Conservation (phyloP, 2,329 filamentous ascomycete genomes). For the Arthrinium puccinioides region DNA sequence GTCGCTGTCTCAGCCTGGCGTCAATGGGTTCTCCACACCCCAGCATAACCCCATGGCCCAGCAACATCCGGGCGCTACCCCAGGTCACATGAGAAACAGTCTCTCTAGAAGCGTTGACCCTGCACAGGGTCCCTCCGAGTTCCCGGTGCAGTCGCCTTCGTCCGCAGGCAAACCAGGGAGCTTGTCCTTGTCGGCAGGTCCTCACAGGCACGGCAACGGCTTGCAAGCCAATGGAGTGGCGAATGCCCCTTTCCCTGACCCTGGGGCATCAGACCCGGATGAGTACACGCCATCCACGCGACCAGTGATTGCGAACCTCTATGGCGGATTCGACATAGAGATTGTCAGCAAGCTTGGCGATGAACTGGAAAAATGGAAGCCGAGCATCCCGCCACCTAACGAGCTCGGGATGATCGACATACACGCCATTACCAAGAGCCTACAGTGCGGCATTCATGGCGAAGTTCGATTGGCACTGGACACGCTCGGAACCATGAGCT, state of each 20-base stretch:
- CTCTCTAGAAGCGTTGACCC: constrained; percentile 45
- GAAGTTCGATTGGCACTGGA: constrained; percentile 90
- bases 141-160: constrained; percentile 39
- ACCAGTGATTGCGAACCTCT: constrained; percentile 40
- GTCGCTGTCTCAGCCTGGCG: constrained; percentile 35
- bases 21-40: constrained; percentile 43
- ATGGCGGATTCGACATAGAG: constrained; percentile 67
- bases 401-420: constrained; percentile 89
- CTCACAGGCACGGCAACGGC: constrained; percentile 20
- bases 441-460: constrained; percentile 82
- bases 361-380: constrained; percentile 61
- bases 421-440: constrained; percentile 77
- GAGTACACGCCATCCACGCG: constrained; percentile 50
- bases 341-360: constrained; percentile 57
- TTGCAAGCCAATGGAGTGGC: constrained; percentile 15
- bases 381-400: constrained; percentile 64
- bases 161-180: constrained; percentile 30
- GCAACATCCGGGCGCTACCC: constrained; percentile 32
- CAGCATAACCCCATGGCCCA: constrained; percentile 34
- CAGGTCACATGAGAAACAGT: constrained; percentile 41
- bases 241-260: constrained; percentile 21
- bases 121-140: constrained; percentile 30
- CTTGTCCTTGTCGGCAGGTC: constrained; percentile 31
- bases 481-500: constrained; percentile 61
- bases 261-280: constrained; percentile 37